phyloP scores from a whole-genome alignment of 306 rosid genomes.

The Cajanus cajan region DNA sequence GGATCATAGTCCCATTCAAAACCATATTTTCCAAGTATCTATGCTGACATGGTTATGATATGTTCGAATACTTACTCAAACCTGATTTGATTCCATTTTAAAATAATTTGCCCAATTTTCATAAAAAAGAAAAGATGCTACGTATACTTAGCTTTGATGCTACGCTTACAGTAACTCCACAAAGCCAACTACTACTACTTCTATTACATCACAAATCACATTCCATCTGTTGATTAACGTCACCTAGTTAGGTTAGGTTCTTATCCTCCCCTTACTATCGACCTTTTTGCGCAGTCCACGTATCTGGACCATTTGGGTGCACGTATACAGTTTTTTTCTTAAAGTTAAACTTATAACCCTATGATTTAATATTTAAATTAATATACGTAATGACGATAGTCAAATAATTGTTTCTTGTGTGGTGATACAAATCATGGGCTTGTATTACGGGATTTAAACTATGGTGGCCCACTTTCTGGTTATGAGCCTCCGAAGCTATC shows the following conservation, averaged over 20 bases:
- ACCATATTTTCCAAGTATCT: neutral
- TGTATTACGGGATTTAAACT: neutral
- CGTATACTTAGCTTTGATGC: constrained; percentile 3
- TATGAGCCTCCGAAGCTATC: neutral
- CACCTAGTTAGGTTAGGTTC: neutral
- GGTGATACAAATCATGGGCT: neutral
- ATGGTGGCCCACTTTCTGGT: neutral
- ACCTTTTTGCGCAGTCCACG: neutral
- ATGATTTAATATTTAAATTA: neutral
- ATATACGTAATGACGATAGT: neutral
- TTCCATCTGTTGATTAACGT: neutral
- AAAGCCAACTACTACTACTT: neutral
- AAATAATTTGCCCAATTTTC: neutral
- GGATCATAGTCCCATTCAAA: constrained; percentile 16
- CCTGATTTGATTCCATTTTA: neutral
- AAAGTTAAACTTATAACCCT: neutral
- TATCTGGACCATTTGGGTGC: neutral
- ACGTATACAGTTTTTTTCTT: neutral
- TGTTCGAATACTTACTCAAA: neutral
- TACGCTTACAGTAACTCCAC: constrained; percentile 29
- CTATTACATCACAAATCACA: neutral
- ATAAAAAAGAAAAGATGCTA: neutral
- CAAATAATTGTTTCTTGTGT: neutral
- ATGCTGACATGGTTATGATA: constrained; percentile 25
- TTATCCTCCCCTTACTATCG: neutral